Percentiles rank a stretch among this genome's conserved stretches.
Evolutionary conservation across 257 asterid genomes (phyloP).

Genomic region (Lavandula angustifolia): DNA sequence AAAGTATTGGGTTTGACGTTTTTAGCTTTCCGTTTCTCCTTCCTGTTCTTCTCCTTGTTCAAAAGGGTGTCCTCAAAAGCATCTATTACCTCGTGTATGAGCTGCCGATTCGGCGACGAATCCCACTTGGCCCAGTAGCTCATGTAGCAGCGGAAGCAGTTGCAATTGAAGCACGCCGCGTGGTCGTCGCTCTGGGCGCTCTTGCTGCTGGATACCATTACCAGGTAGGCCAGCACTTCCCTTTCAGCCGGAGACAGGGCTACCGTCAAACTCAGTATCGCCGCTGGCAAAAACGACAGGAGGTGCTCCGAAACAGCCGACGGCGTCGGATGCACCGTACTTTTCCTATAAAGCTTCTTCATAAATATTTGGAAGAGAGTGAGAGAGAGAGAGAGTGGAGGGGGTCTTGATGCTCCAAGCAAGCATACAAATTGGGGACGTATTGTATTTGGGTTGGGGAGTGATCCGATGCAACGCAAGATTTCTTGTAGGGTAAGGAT

Average conservation of each 20-base stretch:
- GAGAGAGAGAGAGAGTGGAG: not conserved
- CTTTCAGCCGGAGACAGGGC: constrained; percentile 59
- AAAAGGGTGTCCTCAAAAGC: constrained; percentile 57
- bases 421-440: constrained; percentile 45
- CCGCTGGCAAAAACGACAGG: constrained; percentile 62
- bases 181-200: constrained; percentile 51
- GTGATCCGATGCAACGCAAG: constrained; percentile 47
- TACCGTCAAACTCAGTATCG: constrained; percentile 50
- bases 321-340: constrained; percentile 69
- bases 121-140: constrained; percentile 78
- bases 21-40: constrained; percentile 48
- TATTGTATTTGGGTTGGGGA: constrained; percentile 30
- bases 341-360: constrained; percentile 65
- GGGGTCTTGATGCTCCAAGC: constrained; percentile 36
- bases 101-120: constrained; percentile 66
- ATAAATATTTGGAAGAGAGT: constrained; percentile 31
- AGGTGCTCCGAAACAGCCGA: constrained; percentile 64
- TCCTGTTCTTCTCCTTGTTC: constrained; percentile 41
- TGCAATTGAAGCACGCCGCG: constrained; percentile 54
- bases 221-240: constrained; percentile 65
- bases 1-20: constrained; percentile 27
- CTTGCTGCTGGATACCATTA: constrained; percentile 44
- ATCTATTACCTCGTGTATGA: constrained; percentile 67
- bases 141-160: constrained; percentile 74
- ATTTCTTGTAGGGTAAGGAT: constrained; percentile 28